Base-by-base conservation (phyloP, 1,139 yeast species). In the Pichia sp. region DNA sequence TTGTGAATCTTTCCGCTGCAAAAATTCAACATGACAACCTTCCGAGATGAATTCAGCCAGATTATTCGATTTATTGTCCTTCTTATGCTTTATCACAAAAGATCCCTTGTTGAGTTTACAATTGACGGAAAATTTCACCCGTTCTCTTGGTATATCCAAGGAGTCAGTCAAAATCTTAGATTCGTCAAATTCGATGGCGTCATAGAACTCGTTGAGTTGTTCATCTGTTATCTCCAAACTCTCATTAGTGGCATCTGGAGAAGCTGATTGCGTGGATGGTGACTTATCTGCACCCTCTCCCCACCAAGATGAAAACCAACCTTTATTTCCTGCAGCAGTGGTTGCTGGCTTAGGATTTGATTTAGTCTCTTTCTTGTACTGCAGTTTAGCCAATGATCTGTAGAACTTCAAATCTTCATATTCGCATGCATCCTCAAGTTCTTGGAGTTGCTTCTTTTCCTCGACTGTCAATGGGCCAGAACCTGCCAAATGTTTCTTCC, bases 141-240 rank as follows among this genome's bases (percentile, higher is more conserved):
- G 67, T 42, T 87, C 93, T 35, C 76, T 70, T 0, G 96, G 95
- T 2, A 83, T 53, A 45, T 81, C 82, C 10, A 80, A 63, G 1
- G 78, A 61, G 13, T 73, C 73, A 1, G 66, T 46, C 0, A 74
- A 51, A 0, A 72, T 69, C 37, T 72, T 67, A 21, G 73, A 64
- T 44, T 87, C 96, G 50, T 87, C 85, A 62, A 82, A 88, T 44
- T 88, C 99, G 46, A 93, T 91, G 0, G 96, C 94, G 44, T 86
- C 95, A 53, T 86, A 88, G 13, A 91, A 67, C 38, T 93, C 98
- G 53, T 86, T 68, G 45, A 79, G 66, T 49, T 83, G 91, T 43
- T 79, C 86, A 18, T 78, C 83, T 2, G 77, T 66, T 48, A 80
- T 60, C 31, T 47, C 52, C 16, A 58, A 47, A 2, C 45, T 50